These are phyloP conservation scores for Nevesoporus exiguus DNA, from an alignment of 768 basidiomycete genomes.

Conservation along the genomic window DNA sequence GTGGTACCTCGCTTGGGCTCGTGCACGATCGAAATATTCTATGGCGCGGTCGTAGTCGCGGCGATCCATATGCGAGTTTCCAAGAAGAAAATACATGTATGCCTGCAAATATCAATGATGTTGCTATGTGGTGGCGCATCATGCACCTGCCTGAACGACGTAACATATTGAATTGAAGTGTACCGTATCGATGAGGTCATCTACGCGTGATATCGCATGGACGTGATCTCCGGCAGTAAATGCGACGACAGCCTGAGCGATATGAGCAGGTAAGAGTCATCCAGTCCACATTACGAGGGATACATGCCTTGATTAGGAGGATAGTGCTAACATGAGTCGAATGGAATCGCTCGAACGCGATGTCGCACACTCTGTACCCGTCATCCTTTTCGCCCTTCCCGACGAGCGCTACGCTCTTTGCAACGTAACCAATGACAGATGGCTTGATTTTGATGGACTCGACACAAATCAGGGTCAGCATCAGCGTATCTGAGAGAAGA, in stretches of 20 bases:
- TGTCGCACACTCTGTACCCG: constrained; percentile 1
- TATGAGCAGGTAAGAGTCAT: background rate
- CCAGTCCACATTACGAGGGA: background rate
- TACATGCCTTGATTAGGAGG: constrained; percentile 10
- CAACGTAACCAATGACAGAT: background rate
- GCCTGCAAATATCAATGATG: background rate
- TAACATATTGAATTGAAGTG: background rate
- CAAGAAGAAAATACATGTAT: constrained; percentile 5
- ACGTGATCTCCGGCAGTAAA: constrained; percentile 1
- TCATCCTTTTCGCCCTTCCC: background rate
- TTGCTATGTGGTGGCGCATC: background rate
- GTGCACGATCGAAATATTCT: background rate
- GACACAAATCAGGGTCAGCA: background rate
- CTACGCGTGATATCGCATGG: constrained; percentile 3
- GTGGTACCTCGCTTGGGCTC: background rate
- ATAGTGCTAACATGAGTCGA: background rate
- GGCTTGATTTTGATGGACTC: constrained; percentile 6
- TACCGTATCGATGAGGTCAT: constrained; percentile 1
- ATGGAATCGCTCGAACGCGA: constrained; percentile 4
- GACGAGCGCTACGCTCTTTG: background rate
- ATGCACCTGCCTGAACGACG: constrained; percentile 1
- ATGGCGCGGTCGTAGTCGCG: constrained; percentile 3
- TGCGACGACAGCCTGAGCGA: constrained; percentile 3
- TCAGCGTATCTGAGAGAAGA: background rate
- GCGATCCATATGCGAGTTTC: background rate